Base-by-base conservation (phyloP, 2,329 filamentous ascomycete genomes). In the Scedosporium dehoogii region DNA sequence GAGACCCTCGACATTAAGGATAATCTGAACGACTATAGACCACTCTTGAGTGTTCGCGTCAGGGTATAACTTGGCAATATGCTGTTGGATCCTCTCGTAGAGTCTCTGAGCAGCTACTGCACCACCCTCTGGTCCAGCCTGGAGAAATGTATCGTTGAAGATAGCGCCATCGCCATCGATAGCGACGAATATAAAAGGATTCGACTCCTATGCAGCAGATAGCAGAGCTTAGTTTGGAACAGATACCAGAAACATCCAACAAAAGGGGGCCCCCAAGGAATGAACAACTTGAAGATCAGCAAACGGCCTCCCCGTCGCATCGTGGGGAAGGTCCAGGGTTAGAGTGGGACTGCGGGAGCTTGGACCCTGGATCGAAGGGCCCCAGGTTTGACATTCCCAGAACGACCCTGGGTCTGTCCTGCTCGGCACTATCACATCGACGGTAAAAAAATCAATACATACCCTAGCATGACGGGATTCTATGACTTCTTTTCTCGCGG, bases 151-250 rank as follows among this genome's bases (percentile, higher is more conserved):
- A 12, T 74, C 72, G 21, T 67, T 67, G 55, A 75, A 75, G 18
- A 73, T 64, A 12, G 71, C 72, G 1, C 73, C 73, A 38, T 74
- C 73, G 16, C 73, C 73, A 27, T 75, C 73, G 21, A 75, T 69
- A 53, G 74, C 68, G 27, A 71, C 69, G 44, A 70, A 72, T 9
- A 71, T 72, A 42, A 74, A 73, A 0, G 70, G 67, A 16, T 68
- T 68, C 27, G 70, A 69, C 58, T 74, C 71, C 72, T 74, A 62
- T 9, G 4, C 16, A 23, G 14, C 46, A 7, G 51, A 60, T 9
- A 60, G 51, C 14, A n/a, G 16, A 9, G 53, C 16, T 57, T 27
- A 57, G 29, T 23, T 5, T 57, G 53, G 23, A 23, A 23, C 3
- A 57, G 29, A 57, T 29, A 33, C 18, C 53, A n/a, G 12, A 9